Percentiles rank a stretch among this genome's conserved stretches.
Evolutionary conservation across 805 yeast species (phyloP).

Genomic region (Metschnikowia matae): DNA sequence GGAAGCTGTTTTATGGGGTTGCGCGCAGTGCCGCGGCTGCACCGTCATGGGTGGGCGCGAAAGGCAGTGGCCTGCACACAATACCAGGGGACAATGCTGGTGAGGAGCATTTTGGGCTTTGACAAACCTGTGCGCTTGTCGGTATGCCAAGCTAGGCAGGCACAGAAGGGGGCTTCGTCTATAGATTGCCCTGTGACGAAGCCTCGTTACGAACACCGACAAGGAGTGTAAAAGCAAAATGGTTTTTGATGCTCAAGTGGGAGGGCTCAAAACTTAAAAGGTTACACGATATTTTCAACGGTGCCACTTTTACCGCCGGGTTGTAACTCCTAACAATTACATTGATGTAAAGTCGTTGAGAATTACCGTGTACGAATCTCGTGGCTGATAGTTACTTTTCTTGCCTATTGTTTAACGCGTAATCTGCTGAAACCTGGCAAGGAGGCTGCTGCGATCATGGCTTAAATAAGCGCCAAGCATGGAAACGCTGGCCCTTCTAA

Average conservation of each 20-base stretch:
- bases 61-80: neutral
- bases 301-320: too few species aligned
- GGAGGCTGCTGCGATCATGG: neutral
- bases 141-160: neutral
- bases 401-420: neutral
- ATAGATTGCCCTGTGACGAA: too few species aligned
- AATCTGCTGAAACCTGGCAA: neutral
- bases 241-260: neutral
- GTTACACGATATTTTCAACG: too few species aligned
- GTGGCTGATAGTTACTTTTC: neutral
- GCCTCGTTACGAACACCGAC: neutral
- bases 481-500: slow-evolving; percentile 1
- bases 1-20: neutral
- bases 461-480: neutral
- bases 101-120: slow-evolving; percentile 1
- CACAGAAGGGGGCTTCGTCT: too few species aligned
- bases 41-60: neutral
- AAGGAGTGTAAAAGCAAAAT: neutral
- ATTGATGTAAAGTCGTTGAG: neutral
- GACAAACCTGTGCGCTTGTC: neutral
- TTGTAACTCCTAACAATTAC: neutral
- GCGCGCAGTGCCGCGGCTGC: slow-evolving; percentile 1
- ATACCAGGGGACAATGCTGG: neutral
- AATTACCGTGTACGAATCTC: too few species aligned
- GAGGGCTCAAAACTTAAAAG: too few species aligned